phyloP scores from a whole-genome alignment of 2,329 filamentous ascomycete genomes.

The Fusarium transvaalense region DNA sequence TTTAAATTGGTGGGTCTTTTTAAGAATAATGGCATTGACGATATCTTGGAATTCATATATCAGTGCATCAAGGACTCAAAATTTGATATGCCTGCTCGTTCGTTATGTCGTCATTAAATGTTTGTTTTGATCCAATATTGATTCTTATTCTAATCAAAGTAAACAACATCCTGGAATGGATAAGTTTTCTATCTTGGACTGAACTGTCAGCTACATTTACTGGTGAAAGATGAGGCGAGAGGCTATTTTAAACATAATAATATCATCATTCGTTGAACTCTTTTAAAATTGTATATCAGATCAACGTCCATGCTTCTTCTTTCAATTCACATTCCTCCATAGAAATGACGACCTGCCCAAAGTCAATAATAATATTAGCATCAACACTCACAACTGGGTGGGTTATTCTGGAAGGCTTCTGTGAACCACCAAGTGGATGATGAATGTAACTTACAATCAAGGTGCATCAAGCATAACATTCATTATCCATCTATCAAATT shows the following conservation, averaged over 20 bases:
- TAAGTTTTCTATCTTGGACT: background rate
- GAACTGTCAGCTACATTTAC: background rate
- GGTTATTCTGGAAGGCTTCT: background rate
- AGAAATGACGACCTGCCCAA: too few species aligned
- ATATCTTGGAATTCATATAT: background rate
- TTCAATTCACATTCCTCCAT: too few species aligned
- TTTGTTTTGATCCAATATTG: background rate
- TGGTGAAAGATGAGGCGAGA: background rate
- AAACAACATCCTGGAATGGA: background rate
- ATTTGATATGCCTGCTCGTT: background rate
- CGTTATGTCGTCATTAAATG: background rate
- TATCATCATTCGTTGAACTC: background rate
- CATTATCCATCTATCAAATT: background rate
- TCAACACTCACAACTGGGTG: background rate
- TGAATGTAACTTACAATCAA: background rate
- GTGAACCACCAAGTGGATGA: background rate
- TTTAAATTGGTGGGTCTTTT: conserved; percentile 1
- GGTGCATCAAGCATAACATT: conserved; percentile 4
- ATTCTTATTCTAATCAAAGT: background rate
- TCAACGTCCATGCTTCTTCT: background rate
- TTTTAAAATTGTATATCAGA: background rate
- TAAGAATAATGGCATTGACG: background rate
- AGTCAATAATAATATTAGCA: background rate
- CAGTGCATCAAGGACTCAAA: background rate
- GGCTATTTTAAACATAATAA: background rate